These are phyloP conservation scores for Pseudevernia furfuracea DNA, from an alignment of 495 filamentous ascomycete species.

Conservation along the genomic window DNA sequence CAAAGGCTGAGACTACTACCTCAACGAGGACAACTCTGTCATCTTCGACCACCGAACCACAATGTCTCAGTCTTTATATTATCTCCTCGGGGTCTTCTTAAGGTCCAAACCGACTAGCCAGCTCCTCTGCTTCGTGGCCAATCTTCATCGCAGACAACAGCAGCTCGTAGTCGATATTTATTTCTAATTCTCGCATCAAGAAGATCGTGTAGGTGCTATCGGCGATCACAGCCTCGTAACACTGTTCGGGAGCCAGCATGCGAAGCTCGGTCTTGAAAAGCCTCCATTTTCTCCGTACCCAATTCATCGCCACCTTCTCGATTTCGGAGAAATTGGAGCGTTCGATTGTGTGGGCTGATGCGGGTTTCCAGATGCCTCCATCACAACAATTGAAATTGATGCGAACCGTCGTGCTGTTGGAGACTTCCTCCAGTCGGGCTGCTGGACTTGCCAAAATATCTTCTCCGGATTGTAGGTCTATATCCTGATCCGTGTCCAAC, in stretches of 20 bases:
- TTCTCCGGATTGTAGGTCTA: too few relatives aligned
- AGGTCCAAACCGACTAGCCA: background rate
- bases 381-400: too few relatives aligned
- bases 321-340: slow-evolving; percentile 7
- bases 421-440: too few relatives aligned
- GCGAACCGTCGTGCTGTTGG: too few relatives aligned
- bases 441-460: too few relatives aligned
- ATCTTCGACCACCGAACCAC: too few relatives aligned
- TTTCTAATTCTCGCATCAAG: slow-evolving; percentile 12
- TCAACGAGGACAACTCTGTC: too few relatives aligned
- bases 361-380: slow-evolving; percentile 7
- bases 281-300: background rate
- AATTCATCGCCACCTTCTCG: slow-evolving; percentile 6
- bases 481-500: too few relatives aligned
- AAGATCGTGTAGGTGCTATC: slow-evolving; percentile 13
- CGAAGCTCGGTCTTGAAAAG: slow-evolving; percentile 12
- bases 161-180: slow-evolving; percentile 10
- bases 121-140: slow-evolving; percentile 3
- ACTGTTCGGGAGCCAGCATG: slow-evolving; percentile 1
- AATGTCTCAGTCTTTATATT: too few relatives aligned
- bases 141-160: slow-evolving; percentile 11
- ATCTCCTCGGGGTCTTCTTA: background rate
- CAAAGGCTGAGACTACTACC: too few relatives aligned
- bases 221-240: slow-evolving; percentile 2
- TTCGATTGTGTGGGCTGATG: background rate